Conservation (phyloP, 192 early-diverging fungal genomes). For the Piromyces sp. region DNA sequence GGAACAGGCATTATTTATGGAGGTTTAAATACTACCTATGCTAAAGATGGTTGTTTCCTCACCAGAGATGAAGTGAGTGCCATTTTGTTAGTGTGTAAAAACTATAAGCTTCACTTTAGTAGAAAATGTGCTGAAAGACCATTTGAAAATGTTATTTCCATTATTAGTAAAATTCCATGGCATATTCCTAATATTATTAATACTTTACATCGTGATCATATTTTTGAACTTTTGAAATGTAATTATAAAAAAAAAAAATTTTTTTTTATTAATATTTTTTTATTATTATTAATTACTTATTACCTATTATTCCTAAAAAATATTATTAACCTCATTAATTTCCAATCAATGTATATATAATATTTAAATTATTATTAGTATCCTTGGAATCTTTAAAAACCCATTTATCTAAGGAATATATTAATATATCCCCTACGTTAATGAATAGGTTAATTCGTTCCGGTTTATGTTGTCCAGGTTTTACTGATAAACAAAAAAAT, state of each 20-base stretch:
- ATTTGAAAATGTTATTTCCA: constrained; percentile 58
- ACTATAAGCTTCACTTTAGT: constrained; percentile 63
- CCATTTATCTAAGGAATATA: constrained; percentile 36
- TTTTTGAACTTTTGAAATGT: constrained; percentile 51
- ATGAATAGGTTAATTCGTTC: constrained; percentile 32
- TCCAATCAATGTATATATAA: neutral
- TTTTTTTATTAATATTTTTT: neutral
- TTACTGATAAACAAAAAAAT: constrained; percentile 57
- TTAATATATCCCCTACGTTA: constrained; percentile 34
- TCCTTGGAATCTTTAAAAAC: constrained; percentile 41
- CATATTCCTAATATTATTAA: constrained; percentile 35
- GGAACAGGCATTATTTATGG: neutral
- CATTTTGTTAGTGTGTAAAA: constrained; percentile 45
- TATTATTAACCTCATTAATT: no score
- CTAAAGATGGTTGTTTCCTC: constrained; percentile 15
- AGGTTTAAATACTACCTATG: neutral
- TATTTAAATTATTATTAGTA: neutral
- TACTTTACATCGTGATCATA: constrained; percentile 51
- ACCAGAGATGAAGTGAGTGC: constrained; percentile 56
- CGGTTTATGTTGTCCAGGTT: constrained; percentile 48
- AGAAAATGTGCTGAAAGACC: constrained; percentile 55
- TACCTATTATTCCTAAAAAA: no score
- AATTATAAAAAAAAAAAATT: neutral
- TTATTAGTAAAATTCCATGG: constrained; percentile 58
- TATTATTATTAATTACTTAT: neutral